Base-by-base conservation (phyloP, 768 basidiomycete species). In the Naematelia aurantialba region DNA sequence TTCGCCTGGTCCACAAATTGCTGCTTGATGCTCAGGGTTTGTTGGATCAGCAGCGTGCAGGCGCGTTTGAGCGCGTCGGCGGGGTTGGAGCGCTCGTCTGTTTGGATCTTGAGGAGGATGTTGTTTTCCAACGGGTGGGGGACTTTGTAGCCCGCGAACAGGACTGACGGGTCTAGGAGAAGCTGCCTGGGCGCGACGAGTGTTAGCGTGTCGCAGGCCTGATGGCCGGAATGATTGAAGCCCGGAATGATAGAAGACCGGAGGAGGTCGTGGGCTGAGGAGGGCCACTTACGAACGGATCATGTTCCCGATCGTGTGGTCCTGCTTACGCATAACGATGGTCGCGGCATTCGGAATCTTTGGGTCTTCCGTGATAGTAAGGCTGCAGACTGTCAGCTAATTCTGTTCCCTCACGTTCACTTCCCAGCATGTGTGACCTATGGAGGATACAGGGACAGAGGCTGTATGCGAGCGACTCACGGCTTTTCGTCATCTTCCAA, bases 301-400 rank as follows among this genome's bases (percentile, higher is more conserved):
- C 89, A 98, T 89, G 79, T 93, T 93, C 8, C 86, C 94, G 4
- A 98, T 79, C 0, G 96, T 99, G 74, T 98, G 96, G 73, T 98
- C 96, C 75, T 99, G 94, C 80, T 97, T 97, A 60, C 89, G 82
- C 68, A 99, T 82, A 68, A 90, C 91, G 63, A 99, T 85, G 0
- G 93, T 94, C 17, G 94, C 94, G 1, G 96, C 92, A 70, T 97
- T 96, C 0, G 93, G 93, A 61, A 98, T 91, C 80, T 96, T 97
- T 45, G 91, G 93, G 79, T 99, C 96, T 78, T 98, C 93, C 0
- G 83, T 85, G 45, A 98, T 82, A 69, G 91, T 89, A 56, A 98
- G 85, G 46, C 93, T 97, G 73, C 22, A 58, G 26, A 49, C 42
- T 52, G 24, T 52, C 52, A 52, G 31, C n/a, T n/a, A n/a, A n/a